Base-by-base conservation (phyloP, 371 early-diverging fungal species). In the Mucor lusitanicus region DNA sequence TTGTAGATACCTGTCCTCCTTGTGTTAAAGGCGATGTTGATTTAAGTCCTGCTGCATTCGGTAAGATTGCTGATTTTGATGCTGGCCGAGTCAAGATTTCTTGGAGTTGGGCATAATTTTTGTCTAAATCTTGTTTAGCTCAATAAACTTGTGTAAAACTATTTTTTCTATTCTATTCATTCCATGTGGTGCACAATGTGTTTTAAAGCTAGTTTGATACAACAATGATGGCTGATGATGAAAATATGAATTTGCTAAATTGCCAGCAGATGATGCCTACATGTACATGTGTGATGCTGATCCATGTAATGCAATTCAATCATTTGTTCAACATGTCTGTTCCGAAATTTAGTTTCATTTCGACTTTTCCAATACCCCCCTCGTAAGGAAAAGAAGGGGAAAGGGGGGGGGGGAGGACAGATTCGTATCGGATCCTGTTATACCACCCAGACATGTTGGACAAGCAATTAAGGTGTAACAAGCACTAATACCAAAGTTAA, bases 11-110 rank as follows among this genome's bases (percentile, higher is more conserved):
- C 4, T 77, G 77, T 37, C 74, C 74, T n/a, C 66, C 66, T 19
- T 77, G 77, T 53, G 59, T 23, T 2, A 42, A 23, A 3, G 77
- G 74, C 23, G 66, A 69, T 53, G 37, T 88, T 27, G 88, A 88
- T 54, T 75, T 88, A 33, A 74, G 73, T 19, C 85, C 84, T 13
- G 74, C 79, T n/a, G 87, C 87, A 9, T 88, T 88, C 46, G 68
- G 42, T 0, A 42, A 79, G 55, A 82, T 88, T 68, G 85, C 78
- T 39, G 63, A 78, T 11, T 55, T 72, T 9, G 64, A 32, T 15
- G 67, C 59, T n/a, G 88, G 88, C 11, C 72, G 85, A 33, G 72
- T 88, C n/a, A 48, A 59, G 1, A 83, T 85, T 33, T 63, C 71
- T 11, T 87, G 87, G 87, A 50, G 50, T 50, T 50, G 50, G 50